Percentiles rank a stretch among this genome's conserved stretches.
These are phyloP conservation scores for Schwanniomyces sp. DNA, from an alignment of 805 yeast genomes.

Conservation along the genomic window DNA sequence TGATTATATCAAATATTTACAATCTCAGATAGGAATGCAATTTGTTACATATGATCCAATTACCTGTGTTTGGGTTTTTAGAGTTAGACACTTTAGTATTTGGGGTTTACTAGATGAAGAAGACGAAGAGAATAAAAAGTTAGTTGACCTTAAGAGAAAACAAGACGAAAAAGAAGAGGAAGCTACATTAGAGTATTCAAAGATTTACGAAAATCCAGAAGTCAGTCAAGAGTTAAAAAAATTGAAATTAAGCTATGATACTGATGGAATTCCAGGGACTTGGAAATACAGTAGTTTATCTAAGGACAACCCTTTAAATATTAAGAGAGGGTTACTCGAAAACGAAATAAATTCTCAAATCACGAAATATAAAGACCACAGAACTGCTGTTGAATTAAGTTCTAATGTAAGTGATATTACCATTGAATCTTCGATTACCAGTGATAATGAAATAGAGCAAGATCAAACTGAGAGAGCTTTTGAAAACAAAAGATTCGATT, in stretches of 20 bases:
- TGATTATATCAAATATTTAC: slow-evolving; percentile 50
- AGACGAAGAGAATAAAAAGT: slow-evolving; percentile 33
- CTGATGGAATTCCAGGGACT: slow-evolving; percentile 37
- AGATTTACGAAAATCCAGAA: slow-evolving; percentile 27
- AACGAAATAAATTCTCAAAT: slow-evolving; percentile 30
- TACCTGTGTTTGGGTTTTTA: slow-evolving; percentile 74
- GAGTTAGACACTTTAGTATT: slow-evolving; percentile 86
- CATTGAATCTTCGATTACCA: slow-evolving; percentile 22
- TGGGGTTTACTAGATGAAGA: slow-evolving; percentile 84
- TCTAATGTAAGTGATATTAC: slow-evolving; percentile 33
- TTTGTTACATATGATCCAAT: slow-evolving; percentile 79
- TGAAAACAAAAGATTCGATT: slow-evolving; percentile 24
- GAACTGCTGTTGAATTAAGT: slow-evolving; percentile 19
- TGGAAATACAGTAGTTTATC: slow-evolving; percentile 23
- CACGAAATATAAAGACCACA: slow-evolving; percentile 17
- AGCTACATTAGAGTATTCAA: slow-evolving; percentile 26
- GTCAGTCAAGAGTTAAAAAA: slow-evolving; percentile 34
- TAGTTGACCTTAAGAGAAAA: slow-evolving; percentile 29
- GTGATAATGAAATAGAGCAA: slow-evolving; percentile 6
- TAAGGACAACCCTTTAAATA: slow-evolving; percentile 19
- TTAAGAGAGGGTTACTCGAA: slow-evolving; percentile 29
- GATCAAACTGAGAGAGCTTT: neutral
- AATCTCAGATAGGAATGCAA: slow-evolving; percentile 64
- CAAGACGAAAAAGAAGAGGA: slow-evolving; percentile 46
- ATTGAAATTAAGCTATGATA: slow-evolving; percentile 27